Base-by-base conservation (phyloP, 208 protist genomes). In the Leptomonas pyrrhocoris region DNA sequence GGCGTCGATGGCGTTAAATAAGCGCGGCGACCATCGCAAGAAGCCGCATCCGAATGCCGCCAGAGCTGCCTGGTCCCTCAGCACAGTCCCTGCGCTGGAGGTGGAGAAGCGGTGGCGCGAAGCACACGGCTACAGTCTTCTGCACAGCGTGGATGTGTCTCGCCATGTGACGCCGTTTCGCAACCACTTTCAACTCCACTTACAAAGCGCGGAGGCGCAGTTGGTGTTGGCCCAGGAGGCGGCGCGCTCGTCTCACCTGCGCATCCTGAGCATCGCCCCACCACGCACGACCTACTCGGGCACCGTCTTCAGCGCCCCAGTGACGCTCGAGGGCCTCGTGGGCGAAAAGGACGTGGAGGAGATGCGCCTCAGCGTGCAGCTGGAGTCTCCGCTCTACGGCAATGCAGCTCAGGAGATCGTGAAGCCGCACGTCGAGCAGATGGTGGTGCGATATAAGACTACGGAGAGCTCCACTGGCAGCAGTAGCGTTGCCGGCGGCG, bases 361-460 rank as follows among this genome's bases (percentile, higher is more conserved):
- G 42, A 80, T 93, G 49, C 74, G 78, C 1, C 74, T 72, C 21
- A 79, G 51, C 58, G 65, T 59, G 57, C 62, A 54, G 74, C 78
- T 38, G 36, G 74, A 45, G 48, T 61, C 50, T 51, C 80, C 36
- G 11, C 54, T 53, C 25, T 80, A 69, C 23, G 54, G 50, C 28
- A 21, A 27, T 12, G 53, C 71, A 2, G 74, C 79, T 12, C 71
- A 84, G 45, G 76, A 88, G 21, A 31, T 84, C 16, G 25, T 84
- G 19, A 67, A 61, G 40, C 73, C 76, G 31, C 76, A 79, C 45
- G 54, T 72, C 23, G 88, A 94, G 56, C 77, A 77, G 63, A 76
- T 93, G 48, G 81, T 92, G 9, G 89, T 93, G 56, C 89, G 85
- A 13, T 93, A 88, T 55, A 63, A 61, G 45, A 21, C 88, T 13